Percentiles rank a stretch among this genome's conserved stretches.
These are phyloP conservation scores for Nitzschia sp. DNA, from an alignment of 108 stramenopile genomes.

Conservation along the genomic window DNA sequence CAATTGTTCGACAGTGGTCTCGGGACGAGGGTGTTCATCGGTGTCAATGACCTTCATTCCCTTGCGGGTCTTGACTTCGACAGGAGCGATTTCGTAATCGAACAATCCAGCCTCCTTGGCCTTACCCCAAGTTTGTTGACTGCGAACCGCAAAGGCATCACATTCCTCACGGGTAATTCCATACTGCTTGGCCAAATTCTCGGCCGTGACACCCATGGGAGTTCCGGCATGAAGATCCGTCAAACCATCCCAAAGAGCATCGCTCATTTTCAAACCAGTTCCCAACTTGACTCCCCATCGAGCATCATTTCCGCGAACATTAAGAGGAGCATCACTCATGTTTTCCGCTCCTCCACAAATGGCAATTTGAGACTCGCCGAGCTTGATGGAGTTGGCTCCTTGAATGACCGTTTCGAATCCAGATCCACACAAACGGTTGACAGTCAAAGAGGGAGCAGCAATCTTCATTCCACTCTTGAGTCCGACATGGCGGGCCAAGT, in stretches of 20 bases:
- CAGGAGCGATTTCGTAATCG: conserved; percentile 88
- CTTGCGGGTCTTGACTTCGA: conserved; percentile 88
- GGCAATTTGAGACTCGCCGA: conserved; percentile 81
- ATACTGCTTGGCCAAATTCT: conserved; percentile 93
- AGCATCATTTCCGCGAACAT: conserved; percentile 77
- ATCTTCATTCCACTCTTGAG: conserved; percentile 76
- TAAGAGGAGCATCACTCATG: conserved; percentile 93
- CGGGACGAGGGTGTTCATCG: conserved; percentile 97
- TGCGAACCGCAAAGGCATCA: conserved; percentile 85
- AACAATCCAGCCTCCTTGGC: conserved; percentile 82
- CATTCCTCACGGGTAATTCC: conserved; percentile 86
- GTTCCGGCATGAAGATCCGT: conserved; percentile 87
- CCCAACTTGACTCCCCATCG: conserved; percentile 91
- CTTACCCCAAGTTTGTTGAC: conserved; percentile 80
- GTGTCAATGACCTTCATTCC: conserved; percentile 70
- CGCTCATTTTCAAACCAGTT: conserved; percentile 68
- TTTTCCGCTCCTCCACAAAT: conserved; percentile 96
- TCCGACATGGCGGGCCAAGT: conserved; percentile 92
- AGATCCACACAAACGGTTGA: conserved; percentile 96
- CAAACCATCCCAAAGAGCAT: conserved; percentile 78
- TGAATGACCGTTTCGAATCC: conserved; percentile 96
- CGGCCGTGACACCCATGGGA: conserved; percentile 98
- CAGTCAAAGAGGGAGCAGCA: conserved; percentile 84
- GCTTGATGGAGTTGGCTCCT: conserved; percentile 86
- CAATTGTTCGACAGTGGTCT: conserved; percentile 84